Conservation (phyloP, 108 stramenopile genomes). For the Epithemia pelagica region DNA sequence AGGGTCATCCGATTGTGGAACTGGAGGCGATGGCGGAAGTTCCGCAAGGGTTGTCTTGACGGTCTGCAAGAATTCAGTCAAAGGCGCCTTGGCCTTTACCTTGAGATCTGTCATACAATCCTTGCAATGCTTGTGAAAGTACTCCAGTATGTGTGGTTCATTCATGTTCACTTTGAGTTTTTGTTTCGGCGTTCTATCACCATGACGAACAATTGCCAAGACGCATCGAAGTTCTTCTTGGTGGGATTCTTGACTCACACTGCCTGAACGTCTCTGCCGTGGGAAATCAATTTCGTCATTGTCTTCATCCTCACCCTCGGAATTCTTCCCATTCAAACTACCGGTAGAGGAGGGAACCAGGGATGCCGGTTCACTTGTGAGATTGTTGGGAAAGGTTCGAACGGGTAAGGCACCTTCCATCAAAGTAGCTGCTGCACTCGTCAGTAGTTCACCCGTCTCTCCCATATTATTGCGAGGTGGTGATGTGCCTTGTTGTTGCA, state of each 20-base stretch:
- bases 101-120: slow-evolving; percentile 87
- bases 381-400: slow-evolving; percentile 53
- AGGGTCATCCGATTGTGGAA: neutral
- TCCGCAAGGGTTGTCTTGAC: slow-evolving; percentile 59
- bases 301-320: slow-evolving; percentile 35
- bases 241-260: slow-evolving; percentile 18
- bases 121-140: slow-evolving; percentile 59
- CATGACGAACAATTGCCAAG: slow-evolving; percentile 94
- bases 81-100: slow-evolving; percentile 82
- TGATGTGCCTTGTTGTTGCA: slow-evolving; percentile 6
- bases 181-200: slow-evolving; percentile 98
- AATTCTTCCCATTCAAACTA: slow-evolving; percentile 9
- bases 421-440: slow-evolving; percentile 32
- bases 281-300: neutral
- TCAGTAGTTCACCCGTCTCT: slow-evolving; percentile 12
- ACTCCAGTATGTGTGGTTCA: slow-evolving; percentile 67
- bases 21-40: neutral
- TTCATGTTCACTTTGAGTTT: slow-evolving; percentile 94
- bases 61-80: slow-evolving; percentile 82
- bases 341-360: slow-evolving; percentile 26
- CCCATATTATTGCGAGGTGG: slow-evolving; percentile 9
- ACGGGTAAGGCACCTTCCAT: slow-evolving; percentile 63
- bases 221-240: slow-evolving; percentile 92
- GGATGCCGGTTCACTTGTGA: slow-evolving; percentile 61
- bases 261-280: neutral